These are phyloP conservation scores for Stramenopiles sp. DNA, from an alignment of 352 stramenopile genomes.

Conservation along the genomic window DNA sequence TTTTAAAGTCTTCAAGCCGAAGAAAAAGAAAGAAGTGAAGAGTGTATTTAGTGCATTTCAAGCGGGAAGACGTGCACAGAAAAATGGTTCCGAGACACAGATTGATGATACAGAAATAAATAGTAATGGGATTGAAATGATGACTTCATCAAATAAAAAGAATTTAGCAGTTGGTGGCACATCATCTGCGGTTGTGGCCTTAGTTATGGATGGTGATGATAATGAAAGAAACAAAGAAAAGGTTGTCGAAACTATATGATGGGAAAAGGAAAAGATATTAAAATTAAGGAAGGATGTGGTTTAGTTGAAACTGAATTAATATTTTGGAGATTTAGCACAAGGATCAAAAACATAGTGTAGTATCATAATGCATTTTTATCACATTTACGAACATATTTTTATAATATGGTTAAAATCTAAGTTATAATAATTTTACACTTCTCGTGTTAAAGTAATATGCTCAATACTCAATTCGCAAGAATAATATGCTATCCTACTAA, in stretches of 20 bases:
- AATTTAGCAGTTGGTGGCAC: background rate
- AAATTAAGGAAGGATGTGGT: background rate
- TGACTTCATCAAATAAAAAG: too few species aligned
- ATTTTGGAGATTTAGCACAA: background rate
- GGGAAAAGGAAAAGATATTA: background rate
- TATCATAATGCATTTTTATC: too few species aligned
- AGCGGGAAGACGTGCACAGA: background rate
- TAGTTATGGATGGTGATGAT: background rate
- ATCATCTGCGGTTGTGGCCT: background rate
- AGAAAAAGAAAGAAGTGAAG: background rate
- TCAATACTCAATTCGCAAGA: too few species aligned
- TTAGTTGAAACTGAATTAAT: background rate
- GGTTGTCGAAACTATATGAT: background rate
- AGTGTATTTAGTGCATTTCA: background rate
- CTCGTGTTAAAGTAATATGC: too few species aligned
- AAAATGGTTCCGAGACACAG: background rate
- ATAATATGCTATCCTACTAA: too few species aligned
- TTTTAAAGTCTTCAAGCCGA: background rate
- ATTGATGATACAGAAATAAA: background rate
- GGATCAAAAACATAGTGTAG: background rate
- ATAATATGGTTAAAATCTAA: too few species aligned
- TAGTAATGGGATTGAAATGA: background rate
- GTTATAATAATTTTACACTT: too few species aligned
- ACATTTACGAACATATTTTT: too few species aligned
- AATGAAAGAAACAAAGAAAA: background rate